Percentiles rank a stretch among this genome's conserved stretches.
phyloP scores from a whole-genome alignment of 305 asterid species.

The Rubia peregrina region DNA sequence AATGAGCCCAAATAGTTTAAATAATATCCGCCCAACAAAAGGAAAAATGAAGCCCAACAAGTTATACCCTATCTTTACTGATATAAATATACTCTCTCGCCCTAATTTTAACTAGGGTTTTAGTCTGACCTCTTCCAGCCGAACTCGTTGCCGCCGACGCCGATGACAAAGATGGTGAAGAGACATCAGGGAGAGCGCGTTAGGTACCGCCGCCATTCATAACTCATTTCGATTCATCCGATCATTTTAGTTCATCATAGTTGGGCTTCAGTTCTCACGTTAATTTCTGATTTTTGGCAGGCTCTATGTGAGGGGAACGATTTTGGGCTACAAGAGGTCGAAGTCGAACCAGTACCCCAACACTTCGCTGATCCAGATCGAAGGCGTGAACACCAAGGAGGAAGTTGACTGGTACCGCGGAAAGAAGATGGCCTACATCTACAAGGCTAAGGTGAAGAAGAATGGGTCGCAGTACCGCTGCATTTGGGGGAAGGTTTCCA shows the following conservation, averaged over 20 bases:
- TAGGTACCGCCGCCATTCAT: conserved; percentile 22
- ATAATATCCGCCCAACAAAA: not conserved
- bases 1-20: too few species aligned
- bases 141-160: not conserved
- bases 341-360: conserved; percentile 90
- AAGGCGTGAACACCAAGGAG: conserved; percentile 86
- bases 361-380: conserved; percentile 79
- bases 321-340: conserved; percentile 38
- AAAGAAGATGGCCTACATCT: conserved; percentile 76
- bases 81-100: not conserved
- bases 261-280: not conserved
- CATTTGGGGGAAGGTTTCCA: conserved; percentile 82
- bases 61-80: not conserved
- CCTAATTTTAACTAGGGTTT: conserved; percentile 19
- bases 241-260: too few species aligned
- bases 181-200: conserved; percentile 73
- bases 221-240: not conserved
- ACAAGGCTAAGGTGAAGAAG: conserved; percentile 91
- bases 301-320: conserved; percentile 18
- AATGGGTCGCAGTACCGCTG: conserved; percentile 79
- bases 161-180: conserved; percentile 38
- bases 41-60: not conserved
- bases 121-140: not conserved
- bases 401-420: conserved; percentile 87
- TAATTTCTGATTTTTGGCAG: not conserved